Base-by-base conservation (phyloP, 495 filamentous ascomycete genomes). In the Penicillium argentinense region DNA sequence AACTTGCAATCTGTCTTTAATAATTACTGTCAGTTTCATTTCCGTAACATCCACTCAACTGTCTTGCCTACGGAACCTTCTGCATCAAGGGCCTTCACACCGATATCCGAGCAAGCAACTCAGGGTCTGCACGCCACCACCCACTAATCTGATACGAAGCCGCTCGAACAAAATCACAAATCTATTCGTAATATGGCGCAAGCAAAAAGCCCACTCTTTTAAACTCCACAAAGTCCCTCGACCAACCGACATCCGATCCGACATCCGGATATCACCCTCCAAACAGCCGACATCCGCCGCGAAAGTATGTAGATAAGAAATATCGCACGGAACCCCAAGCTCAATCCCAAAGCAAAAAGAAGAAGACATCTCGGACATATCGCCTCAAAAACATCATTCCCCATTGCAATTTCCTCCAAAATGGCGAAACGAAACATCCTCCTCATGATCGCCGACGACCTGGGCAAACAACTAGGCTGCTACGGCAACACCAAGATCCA, bases 381-480 rank as follows among this genome's bases (percentile, higher is more conserved):
- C n/a, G n/a, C n/a, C n/a, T n/a, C n/a, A n/a, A n/a, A n/a, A n/a
- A n/a, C n/a, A n/a, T n/a, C n/a, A n/a, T 17, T 14, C 9, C 17
- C 8, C 16, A 36, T 9, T 8, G 33, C 33, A 36, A 36, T 36
- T 12, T 9, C 17, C 19, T 18, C 2, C 25, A 49, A 46, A 13
- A 56, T 56, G 53, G 39, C 48, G 12, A 56, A 56, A 18, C 44
- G 42, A 18, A 75, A 75, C 42, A 57, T 74, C 16, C 45, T 75
- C 1, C 55, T 74, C 6, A 50, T 75, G 34, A 54, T 74, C 34
- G 72, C 71, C 23, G 72, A 75, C 40, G 68, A 74, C 41, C 62
- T 74, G 9, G 71, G 69, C 7, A 63, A 62, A 24, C 57, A 63
- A 42, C 33, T 75, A 9, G 62, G 63, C 29, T 71, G 68, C 52